These are phyloP conservation scores for Penicillium glabrum DNA, from an alignment of 2,329 filamentous ascomycete species.

Conservation along the genomic window DNA sequence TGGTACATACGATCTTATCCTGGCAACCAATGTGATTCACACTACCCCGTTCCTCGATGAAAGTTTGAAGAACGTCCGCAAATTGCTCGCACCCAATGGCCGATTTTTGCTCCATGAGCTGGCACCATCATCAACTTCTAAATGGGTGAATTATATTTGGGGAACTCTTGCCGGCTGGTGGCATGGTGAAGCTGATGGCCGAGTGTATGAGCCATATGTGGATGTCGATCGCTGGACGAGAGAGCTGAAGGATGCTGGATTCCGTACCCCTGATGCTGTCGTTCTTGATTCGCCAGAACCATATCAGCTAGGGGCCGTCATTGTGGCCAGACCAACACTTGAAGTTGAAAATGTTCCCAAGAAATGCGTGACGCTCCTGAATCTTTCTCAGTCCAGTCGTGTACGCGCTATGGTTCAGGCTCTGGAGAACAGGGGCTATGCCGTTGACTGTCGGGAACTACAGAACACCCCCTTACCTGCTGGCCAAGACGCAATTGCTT, in stretches of 20 bases:
- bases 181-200: slow-evolving; percentile 25
- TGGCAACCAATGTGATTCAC: slow-evolving; percentile 34
- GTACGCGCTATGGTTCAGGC: not conserved
- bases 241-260: slow-evolving; percentile 19
- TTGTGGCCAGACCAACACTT: slow-evolving; percentile 6
- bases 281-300: slow-evolving; percentile 5
- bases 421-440: not conserved
- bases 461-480: not conserved
- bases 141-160: slow-evolving; percentile 26
- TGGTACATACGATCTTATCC: slow-evolving; percentile 32
- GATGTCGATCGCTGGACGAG: slow-evolving; percentile 14
- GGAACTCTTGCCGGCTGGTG: slow-evolving; percentile 44
- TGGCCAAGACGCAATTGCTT: slow-evolving; percentile 11
- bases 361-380: not conserved
- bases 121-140: slow-evolving; percentile 9
- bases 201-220: slow-evolving; percentile 20
- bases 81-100: slow-evolving; percentile 42
- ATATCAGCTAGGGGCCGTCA: slow-evolving; percentile 7
- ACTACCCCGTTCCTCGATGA: slow-evolving; percentile 21
- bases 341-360: not conserved
- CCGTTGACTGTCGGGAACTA: not conserved
- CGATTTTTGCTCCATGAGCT: slow-evolving; percentile 49
- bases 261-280: slow-evolving; percentile 8
- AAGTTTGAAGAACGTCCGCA: slow-evolving; percentile 27
- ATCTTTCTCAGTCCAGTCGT: not conserved